Conservation (phyloP, 805 yeast species). For the Naumovozyma dairenensis region DNA sequence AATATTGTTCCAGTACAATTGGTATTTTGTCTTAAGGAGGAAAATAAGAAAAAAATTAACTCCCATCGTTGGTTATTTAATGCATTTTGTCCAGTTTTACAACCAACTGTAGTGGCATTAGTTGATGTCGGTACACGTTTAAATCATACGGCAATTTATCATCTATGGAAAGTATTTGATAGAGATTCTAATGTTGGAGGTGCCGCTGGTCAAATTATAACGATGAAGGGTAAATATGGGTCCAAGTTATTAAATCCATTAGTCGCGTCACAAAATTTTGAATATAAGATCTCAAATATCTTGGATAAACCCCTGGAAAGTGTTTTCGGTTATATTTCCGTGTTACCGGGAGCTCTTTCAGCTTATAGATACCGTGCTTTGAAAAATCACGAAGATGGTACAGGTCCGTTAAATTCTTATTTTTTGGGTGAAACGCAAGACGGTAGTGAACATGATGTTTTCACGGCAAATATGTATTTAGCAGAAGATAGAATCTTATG, state of each 20-base stretch:
- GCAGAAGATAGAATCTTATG: constrained; percentile 96
- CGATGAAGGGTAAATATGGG: constrained; percentile 90
- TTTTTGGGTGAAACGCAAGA: constrained; percentile 77
- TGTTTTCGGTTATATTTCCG: constrained; percentile 84
- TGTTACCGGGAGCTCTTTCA: constrained; percentile 90
- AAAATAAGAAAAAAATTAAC: constrained; percentile 85
- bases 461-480: constrained; percentile 91
- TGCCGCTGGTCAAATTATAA: constrained; percentile 95
- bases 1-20: constrained; percentile 92
- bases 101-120: constrained; percentile 82
- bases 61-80: constrained; percentile 97
- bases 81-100: constrained; percentile 83
- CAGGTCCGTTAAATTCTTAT: constrained; percentile 83
- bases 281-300: constrained; percentile 93
- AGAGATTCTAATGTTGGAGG: constrained; percentile 96
- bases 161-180: constrained; percentile 96
- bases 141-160: constrained; percentile 78
- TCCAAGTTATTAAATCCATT: constrained; percentile 73
- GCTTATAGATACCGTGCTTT: constrained; percentile 89
- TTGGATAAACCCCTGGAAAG: constrained; percentile 91
- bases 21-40: constrained; percentile 84
- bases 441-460: constrained; percentile 58
- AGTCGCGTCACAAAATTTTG: constrained; percentile 94
- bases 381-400: constrained; percentile 75
- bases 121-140: constrained; percentile 98